Evolutionary conservation across 768 basidiomycete genomes (phyloP), one percentile per base, ranked within the genome.

Genomic region (Gymnopilus junonius): DNA sequence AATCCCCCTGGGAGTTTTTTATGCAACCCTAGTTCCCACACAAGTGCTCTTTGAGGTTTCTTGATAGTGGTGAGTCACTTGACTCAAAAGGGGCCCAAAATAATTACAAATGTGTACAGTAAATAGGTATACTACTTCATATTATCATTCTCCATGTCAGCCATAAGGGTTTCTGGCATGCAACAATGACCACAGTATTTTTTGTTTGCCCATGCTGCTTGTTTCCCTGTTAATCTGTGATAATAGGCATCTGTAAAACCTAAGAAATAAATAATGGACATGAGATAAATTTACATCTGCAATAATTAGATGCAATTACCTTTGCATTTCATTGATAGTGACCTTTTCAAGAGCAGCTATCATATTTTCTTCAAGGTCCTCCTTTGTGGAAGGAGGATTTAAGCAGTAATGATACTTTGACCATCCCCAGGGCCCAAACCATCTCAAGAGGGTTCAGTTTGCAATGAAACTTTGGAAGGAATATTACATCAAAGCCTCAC

Each of bases 401-500:
- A 53, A 20, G 2, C 51, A 2, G 10, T 53, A 53, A 32, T 34
- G 11, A 6, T 11, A 17, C 34, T 53, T 53, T 25, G 74, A 68
- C 62, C 66, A 69, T 8, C 77, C 78, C 76, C n/a, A n/a, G n/a
- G n/a, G n/a, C n/a, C n/a, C 75, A 77, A 50, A 69, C 73, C 59
- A 73, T 71, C 62, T 78, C 76, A 55, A 78, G 74, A 35, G 73
- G 73, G 55, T 78, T 76, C 20, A 78, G 67, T 61, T 78, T 71
- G 50, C 73, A 76, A 51, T 77, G 75, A 55, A 74, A 77, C 43
- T 78, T 79, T 4, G 74, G 75, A 1, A 75, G 61, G 59, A 75
- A 75, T 6, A 76, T 43, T 12, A 69, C 60, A 0, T 6, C 4
- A 43, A 73, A 64, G 14, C 75, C 72, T 20, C 65, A 58, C 2